These are phyloP conservation scores for Aspergillus clavatus DNA, from an alignment of 2,329 filamentous ascomycete genomes.

Conservation along the genomic window DNA sequence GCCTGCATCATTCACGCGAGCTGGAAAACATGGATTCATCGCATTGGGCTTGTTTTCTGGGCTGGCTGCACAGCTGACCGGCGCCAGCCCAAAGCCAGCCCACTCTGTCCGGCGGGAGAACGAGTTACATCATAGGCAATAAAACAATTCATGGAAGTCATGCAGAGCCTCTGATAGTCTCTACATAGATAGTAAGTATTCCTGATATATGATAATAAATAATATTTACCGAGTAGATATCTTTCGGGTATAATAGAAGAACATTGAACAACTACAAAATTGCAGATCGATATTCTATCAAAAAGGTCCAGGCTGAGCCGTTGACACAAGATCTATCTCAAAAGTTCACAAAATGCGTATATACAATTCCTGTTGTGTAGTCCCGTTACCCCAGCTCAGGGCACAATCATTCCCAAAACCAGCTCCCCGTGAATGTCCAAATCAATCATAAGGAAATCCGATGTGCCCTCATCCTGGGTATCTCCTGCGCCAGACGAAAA, in stretches of 20 bases:
- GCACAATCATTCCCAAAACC: constrained; percentile 8
- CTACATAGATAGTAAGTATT: too few relatives aligned
- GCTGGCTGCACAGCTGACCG: background rate
- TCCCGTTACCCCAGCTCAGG: constrained; percentile 7
- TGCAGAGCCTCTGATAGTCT: too few relatives aligned
- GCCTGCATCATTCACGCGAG: background rate
- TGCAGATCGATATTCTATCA: background rate
- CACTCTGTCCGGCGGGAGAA: background rate
- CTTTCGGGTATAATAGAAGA: too few relatives aligned
- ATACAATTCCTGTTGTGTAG: constrained; percentile 20
- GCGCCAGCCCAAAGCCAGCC: background rate
- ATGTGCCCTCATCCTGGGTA: constrained; percentile 12
- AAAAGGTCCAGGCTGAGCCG: background rate
- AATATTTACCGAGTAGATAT: too few relatives aligned
- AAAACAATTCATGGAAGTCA: too few relatives aligned
- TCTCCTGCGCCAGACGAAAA: constrained; percentile 12
- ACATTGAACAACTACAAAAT: background rate
- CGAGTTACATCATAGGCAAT: background rate
- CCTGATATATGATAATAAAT: too few relatives aligned
- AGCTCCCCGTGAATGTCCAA: constrained; percentile 10
- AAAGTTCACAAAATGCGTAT: constrained; percentile 19
- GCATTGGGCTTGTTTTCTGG: background rate
- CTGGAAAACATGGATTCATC: background rate
- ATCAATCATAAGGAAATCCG: constrained; percentile 17
- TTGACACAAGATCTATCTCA: constrained; percentile 17